Conservation (phyloP, 768 basidiomycete species). For the Serendipita indica region DNA sequence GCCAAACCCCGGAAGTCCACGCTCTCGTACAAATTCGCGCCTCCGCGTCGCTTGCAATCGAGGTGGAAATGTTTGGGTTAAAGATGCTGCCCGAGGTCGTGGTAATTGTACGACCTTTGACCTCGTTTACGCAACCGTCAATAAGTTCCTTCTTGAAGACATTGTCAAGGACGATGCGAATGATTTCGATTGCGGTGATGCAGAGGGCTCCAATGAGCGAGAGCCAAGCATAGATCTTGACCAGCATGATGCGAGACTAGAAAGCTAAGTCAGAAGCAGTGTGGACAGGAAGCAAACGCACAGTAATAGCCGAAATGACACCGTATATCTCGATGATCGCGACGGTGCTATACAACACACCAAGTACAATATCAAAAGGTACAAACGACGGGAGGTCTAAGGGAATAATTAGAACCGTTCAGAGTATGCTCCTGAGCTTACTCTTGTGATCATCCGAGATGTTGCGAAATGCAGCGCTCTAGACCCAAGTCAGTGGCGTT, state of each 20-base stretch:
- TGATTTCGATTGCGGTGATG: slow-evolving; percentile 35
- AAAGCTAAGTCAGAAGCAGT: background rate
- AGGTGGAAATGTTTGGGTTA: slow-evolving; percentile 20
- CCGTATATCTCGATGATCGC: slow-evolving; percentile 43
- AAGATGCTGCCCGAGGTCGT: slow-evolving; percentile 36
- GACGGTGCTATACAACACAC: slow-evolving; percentile 38
- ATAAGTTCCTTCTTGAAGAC: slow-evolving; percentile 51
- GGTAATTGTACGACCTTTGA: slow-evolving; percentile 23
- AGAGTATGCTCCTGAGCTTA: background rate
- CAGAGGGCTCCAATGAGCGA: slow-evolving; percentile 34
- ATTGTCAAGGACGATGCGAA: slow-evolving; percentile 51
- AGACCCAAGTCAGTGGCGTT: background rate
- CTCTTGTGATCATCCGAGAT: background rate
- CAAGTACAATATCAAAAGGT: slow-evolving; percentile 43
- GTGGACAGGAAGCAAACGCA: slow-evolving; percentile 23
- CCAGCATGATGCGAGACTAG: slow-evolving; percentile 40
- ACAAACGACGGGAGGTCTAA: slow-evolving; percentile 30
- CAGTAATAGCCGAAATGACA: slow-evolving; percentile 33
- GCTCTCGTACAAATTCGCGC: slow-evolving; percentile 33
- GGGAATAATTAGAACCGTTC: background rate
- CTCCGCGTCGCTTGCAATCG: slow-evolving; percentile 4
- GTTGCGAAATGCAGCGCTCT: background rate
- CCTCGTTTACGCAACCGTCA: slow-evolving; percentile 33
- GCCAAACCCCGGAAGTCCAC: slow-evolving; percentile 54
- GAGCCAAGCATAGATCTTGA: slow-evolving; percentile 42